Evolutionary conservation across 2,329 filamentous ascomycete species (phyloP).

Genomic region (Dactylellina parvicollis): DNA sequence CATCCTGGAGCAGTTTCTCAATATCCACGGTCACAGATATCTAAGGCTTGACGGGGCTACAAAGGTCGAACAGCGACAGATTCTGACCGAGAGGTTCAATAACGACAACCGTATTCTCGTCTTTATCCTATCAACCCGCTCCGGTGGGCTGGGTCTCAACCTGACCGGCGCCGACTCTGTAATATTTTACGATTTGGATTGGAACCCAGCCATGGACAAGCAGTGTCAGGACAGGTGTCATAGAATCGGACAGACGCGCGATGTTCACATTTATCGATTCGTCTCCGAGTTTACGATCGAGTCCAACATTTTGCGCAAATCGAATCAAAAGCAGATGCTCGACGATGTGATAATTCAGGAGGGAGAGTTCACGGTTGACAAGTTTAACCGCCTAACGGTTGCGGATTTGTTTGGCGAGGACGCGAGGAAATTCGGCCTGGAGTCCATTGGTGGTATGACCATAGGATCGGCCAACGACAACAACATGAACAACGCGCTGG

Average conservation of each 20-base stretch:
- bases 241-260: slow-evolving; percentile 94
- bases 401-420: slow-evolving; percentile 73
- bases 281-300: slow-evolving; percentile 95
- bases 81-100: slow-evolving; percentile 96
- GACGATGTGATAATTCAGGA: slow-evolving; percentile 99
- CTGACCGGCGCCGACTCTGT: slow-evolving; percentile 96
- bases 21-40: slow-evolving; percentile 97
- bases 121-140: slow-evolving; percentile 94
- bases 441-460: slow-evolving; percentile 48
- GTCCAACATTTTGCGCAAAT: slow-evolving; percentile 95
- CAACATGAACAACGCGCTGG: slow-evolving; percentile 77
- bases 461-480: slow-evolving; percentile 67
- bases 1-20: slow-evolving; percentile 95
- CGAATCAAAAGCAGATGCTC: slow-evolving; percentile 95
- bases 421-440: slow-evolving; percentile 65
- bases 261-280: slow-evolving; percentile 97
- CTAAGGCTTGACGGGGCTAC: slow-evolving; percentile 95
- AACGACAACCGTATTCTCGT: slow-evolving; percentile 89
- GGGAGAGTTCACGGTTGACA: slow-evolving; percentile 96
- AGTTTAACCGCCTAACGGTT: slow-evolving; percentile 81
- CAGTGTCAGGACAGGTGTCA: slow-evolving; percentile 98
- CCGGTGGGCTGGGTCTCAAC: slow-evolving; percentile 94
- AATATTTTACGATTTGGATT: slow-evolving; percentile 98
- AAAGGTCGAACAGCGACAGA: slow-evolving; percentile 93
- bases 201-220: slow-evolving; percentile 99